Percentiles rank a stretch among this genome's conserved stretches.
These are phyloP conservation scores for Gilbertella persicaria DNA, from an alignment of 371 early-diverging fungal species.

Conservation along the genomic window DNA sequence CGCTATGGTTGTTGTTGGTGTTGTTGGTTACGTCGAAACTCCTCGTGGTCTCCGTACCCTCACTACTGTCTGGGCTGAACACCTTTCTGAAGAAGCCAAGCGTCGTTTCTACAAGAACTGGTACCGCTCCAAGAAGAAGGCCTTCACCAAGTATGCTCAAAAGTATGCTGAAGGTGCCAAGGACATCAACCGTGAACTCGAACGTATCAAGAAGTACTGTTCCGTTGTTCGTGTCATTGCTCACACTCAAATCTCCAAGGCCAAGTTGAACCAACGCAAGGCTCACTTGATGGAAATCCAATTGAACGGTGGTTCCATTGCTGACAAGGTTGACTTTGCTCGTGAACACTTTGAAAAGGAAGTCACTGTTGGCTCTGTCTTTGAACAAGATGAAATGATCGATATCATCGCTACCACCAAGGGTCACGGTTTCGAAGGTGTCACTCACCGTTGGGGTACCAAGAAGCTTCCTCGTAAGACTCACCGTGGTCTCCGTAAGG, in stretches of 20 bases:
- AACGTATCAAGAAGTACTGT: constrained; percentile 99
- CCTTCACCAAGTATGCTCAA: constrained; percentile 98
- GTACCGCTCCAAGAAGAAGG: constrained; percentile 99
- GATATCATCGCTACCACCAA: constrained; percentile 99
- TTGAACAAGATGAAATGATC: constrained; percentile 98
- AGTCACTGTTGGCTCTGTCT: constrained; percentile 87
- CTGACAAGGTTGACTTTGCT: constrained; percentile 99
- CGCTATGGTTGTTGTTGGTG: constrained; percentile 98
- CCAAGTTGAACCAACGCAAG: constrained; percentile 98
- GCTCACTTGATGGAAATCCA: constrained; percentile 99
- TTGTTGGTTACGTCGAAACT: constrained; percentile 99
- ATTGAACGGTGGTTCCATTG: constrained; percentile 98
- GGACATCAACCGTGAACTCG: constrained; percentile 90
- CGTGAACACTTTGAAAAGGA: constrained; percentile 98
- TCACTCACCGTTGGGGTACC: constrained; percentile 99
- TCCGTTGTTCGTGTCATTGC: constrained; percentile 97
- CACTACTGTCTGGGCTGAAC: constrained; percentile 99
- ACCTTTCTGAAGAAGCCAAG: constrained; percentile 97
- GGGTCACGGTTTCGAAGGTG: constrained; percentile 99
- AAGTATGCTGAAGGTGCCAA: constrained; percentile 93
- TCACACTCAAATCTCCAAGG: constrained; percentile 98
- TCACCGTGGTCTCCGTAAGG: constrained; percentile 99
- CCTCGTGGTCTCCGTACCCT: constrained; percentile 97
- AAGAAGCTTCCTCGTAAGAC: constrained; percentile 99
- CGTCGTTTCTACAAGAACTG: constrained; percentile 99